A percentile compares a stretch with the other conserved stretches of the same genome.
These are phyloP conservation scores for Echria macrotheca DNA, from an alignment of 495 filamentous ascomycete genomes.

Conservation along the genomic window DNA sequence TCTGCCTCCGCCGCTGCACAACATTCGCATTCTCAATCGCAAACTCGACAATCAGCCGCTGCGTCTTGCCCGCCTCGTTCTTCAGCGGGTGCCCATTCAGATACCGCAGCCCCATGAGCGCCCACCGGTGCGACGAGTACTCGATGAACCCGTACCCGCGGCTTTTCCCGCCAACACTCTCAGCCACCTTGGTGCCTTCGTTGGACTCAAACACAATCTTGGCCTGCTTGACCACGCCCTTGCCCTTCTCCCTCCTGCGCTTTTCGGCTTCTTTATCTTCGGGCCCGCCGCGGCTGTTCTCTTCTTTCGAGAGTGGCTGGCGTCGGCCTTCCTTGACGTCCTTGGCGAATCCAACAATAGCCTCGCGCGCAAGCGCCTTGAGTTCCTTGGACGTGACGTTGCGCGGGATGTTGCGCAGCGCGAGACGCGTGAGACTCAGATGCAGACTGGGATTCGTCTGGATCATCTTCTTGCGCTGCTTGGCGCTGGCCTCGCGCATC, in stretches of 20 bases:
- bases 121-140: constrained; percentile 88
- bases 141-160: constrained; percentile 97
- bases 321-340: constrained; percentile 75
- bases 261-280: constrained; percentile 75
- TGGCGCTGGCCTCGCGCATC: constrained; percentile 80
- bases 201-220: constrained; percentile 88
- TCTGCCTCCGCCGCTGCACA: constrained; percentile 67
- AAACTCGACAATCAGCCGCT: constrained; percentile 87
- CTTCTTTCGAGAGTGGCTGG: constrained; percentile 77
- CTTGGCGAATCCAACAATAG: constrained; percentile 85
- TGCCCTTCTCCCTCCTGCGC: constrained; percentile 71
- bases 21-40: constrained; percentile 98
- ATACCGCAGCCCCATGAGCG: constrained; percentile 91
- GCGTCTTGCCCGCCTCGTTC: constrained; percentile 42
- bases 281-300: constrained; percentile 67
- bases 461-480: constrained; percentile 84
- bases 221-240: constrained; percentile 89
- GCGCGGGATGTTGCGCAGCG: constrained; percentile 85
- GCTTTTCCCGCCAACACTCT: constrained; percentile 63
- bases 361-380: constrained; percentile 83
- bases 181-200: constrained; percentile 73
- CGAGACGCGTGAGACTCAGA: constrained; percentile 86
- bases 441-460: constrained; percentile 86
- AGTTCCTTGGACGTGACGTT: constrained; percentile 80
- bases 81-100: constrained; percentile 77